phyloP scores from a whole-genome alignment of 768 basidiomycete genomes.

The Russula sp. region DNA sequence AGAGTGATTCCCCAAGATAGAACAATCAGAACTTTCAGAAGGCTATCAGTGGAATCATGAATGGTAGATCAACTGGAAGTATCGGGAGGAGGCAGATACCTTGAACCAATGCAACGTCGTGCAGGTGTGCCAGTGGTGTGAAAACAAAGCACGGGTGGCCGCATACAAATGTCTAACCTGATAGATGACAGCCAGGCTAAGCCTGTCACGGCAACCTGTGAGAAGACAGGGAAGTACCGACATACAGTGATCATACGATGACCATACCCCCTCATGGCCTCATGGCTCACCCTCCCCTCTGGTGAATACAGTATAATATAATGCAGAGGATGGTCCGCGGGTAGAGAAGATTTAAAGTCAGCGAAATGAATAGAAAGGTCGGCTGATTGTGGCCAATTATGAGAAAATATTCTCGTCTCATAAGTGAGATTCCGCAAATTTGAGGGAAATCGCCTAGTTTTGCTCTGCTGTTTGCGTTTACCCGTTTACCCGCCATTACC shows the following conservation, averaged over 20 bases:
- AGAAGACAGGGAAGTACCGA: too few species aligned
- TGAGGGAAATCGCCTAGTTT: background rate
- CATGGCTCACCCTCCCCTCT: too few species aligned
- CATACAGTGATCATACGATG: too few species aligned
- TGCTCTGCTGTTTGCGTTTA: background rate
- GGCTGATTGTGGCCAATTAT: conserved; percentile 4
- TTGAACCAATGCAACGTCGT: too few species aligned
- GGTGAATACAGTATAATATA: too few species aligned
- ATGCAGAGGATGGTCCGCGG: background rate
- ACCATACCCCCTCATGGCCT: too few species aligned
- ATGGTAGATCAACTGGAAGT: background rate
- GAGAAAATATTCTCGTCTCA: conserved; percentile 4
- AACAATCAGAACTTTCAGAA: background rate
- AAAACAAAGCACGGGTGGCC: too few species aligned
- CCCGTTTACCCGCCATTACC: background rate
- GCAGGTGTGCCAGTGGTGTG: too few species aligned
- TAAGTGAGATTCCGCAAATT: background rate
- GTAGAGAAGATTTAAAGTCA: conserved; percentile 3
- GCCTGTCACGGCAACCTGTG: too few species aligned
- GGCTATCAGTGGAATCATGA: background rate
- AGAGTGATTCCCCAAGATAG: background rate
- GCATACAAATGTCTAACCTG: too few species aligned
- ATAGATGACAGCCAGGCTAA: too few species aligned
- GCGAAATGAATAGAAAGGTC: conserved; percentile 18
- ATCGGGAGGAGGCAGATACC: background rate